Conservation (phyloP, 2,329 filamentous ascomycete genomes). For the Exophiala lecanii-corni region DNA sequence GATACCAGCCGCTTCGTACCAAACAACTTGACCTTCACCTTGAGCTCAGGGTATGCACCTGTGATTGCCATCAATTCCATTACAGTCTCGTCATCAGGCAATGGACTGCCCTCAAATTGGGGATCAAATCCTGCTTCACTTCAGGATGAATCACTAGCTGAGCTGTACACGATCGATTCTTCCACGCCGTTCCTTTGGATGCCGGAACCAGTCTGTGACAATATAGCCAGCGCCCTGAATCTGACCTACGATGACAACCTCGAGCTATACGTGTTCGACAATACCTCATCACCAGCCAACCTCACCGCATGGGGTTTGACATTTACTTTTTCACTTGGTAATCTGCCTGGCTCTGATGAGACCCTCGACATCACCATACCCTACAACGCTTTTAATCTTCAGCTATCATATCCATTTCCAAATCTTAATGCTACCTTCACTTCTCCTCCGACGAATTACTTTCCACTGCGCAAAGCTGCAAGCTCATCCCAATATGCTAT, state of each 20-base stretch:
- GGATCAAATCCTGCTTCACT: conserved; percentile 25
- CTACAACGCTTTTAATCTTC: conserved; percentile 37
- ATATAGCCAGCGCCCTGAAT: conserved; percentile 35
- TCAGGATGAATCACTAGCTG: conserved; percentile 19
- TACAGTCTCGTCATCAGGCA: conserved; percentile 22
- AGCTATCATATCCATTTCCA: conserved; percentile 34
- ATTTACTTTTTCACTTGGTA: conserved; percentile 35
- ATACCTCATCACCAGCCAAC: conserved; percentile 24
- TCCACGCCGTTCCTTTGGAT: conserved; percentile 39
- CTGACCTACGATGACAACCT: conserved; percentile 34
- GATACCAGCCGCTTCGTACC: conserved; percentile 30
- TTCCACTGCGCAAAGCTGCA: conserved; percentile 35
- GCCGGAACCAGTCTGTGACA: conserved; percentile 33
- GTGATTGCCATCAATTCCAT: conserved; percentile 32
- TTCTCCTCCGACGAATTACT: conserved; percentile 31
- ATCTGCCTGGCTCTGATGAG: conserved; percentile 27
- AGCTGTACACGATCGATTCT: conserved; percentile 36
- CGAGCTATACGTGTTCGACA: conserved; percentile 33
- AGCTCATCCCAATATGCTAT: conserved; percentile 34
- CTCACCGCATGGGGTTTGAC: conserved; percentile 30
- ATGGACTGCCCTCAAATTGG: conserved; percentile 21
- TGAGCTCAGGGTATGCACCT: conserved; percentile 30
- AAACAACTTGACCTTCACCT: conserved; percentile 29
- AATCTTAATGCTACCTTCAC: conserved; percentile 26
- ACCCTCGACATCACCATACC: conserved; percentile 35